Evolutionary conservation across 2,329 filamentous ascomycete species (phyloP).

Genomic region (Thielaviopsis cerberus): DNA sequence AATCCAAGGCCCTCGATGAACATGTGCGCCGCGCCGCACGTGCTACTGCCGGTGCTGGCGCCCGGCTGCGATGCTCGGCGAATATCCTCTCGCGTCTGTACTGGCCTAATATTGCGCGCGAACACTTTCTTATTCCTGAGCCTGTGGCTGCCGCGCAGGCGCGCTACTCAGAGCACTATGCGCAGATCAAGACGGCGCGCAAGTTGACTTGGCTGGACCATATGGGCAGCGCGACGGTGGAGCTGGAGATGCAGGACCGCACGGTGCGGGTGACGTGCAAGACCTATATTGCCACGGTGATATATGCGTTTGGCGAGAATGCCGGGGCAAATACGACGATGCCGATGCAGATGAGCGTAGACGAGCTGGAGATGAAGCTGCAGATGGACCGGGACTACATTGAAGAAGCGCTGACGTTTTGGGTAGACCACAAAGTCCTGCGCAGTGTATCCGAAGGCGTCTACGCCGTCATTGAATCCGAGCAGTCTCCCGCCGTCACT

Average conservation of each 20-base stretch:
- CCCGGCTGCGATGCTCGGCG: slow-evolving; percentile 39
- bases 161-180: slow-evolving; percentile 57
- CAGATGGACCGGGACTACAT: slow-evolving; percentile 60
- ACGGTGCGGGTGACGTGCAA: slow-evolving; percentile 52
- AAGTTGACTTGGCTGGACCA: slow-evolving; percentile 80
- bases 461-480: slow-evolving; percentile 50
- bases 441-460: slow-evolving; percentile 33
- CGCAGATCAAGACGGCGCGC: slow-evolving; percentile 60
- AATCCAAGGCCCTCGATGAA: slow-evolving; percentile 55
- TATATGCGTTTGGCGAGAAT: slow-evolving; percentile 48
- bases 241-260: slow-evolving; percentile 68
- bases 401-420: slow-evolving; percentile 47
- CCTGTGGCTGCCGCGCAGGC: slow-evolving; percentile 42
- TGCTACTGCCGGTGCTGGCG: slow-evolving; percentile 11
- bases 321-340: slow-evolving; percentile 23
- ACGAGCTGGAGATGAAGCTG: slow-evolving; percentile 37
- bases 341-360: slow-evolving; percentile 19
- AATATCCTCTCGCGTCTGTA: slow-evolving; percentile 84
- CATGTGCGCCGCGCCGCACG: slow-evolving; percentile 5
- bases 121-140: slow-evolving; percentile 45
- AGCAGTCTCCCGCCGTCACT: slow-evolving; percentile 20
- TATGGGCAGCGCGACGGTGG: slow-evolving; percentile 61
- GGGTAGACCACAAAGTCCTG: slow-evolving; percentile 51
- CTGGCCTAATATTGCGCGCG: slow-evolving; percentile 62
- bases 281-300: slow-evolving; percentile 74